Percentiles rank a stretch among this genome's conserved stretches.
Conservation (phyloP, 2,329 filamentous ascomycete genomes). For the Rosellinia necatrix region DNA sequence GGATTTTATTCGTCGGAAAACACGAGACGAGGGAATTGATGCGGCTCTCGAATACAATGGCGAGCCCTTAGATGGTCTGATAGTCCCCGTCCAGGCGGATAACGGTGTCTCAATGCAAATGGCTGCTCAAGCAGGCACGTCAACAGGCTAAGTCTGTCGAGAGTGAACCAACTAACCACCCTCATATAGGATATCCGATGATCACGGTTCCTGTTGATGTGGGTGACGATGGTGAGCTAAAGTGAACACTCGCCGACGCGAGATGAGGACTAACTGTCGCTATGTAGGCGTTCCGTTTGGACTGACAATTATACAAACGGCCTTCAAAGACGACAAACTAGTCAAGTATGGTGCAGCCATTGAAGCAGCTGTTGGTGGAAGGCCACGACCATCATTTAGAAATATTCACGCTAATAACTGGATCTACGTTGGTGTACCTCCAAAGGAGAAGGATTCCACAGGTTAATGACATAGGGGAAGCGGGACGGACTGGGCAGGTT, state of each 20-base stretch:
- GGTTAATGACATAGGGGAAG: too few species aligned
- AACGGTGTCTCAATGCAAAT: slow-evolving; percentile 71
- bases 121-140: slow-evolving; percentile 66
- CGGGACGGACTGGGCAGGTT: not conserved
- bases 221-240: slow-evolving; percentile 12
- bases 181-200: slow-evolving; percentile 44
- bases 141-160: not conserved
- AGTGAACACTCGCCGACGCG: too few species aligned
- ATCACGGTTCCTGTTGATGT: slow-evolving; percentile 26
- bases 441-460: not conserved
- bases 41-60: slow-evolving; percentile 60
- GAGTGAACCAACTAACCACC: not conserved
- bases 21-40: slow-evolving; percentile 69
- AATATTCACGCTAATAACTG: slow-evolving; percentile 13
- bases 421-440: slow-evolving; percentile 18
- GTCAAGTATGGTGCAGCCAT: slow-evolving; percentile 24
- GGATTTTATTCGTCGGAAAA: slow-evolving; percentile 60
- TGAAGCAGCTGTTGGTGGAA: slow-evolving; percentile 3
- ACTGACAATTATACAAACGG: slow-evolving; percentile 24
- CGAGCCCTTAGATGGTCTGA: slow-evolving; percentile 60
- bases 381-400: slow-evolving; percentile 3
- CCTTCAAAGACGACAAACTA: slow-evolving; percentile 20
- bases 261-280: not conserved
- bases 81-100: slow-evolving; percentile 64
- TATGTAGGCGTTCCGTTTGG: slow-evolving; percentile 23